Evolutionary conservation across 2,329 filamentous ascomycete species (phyloP).

Genomic region (Alternaria arbusti): DNA sequence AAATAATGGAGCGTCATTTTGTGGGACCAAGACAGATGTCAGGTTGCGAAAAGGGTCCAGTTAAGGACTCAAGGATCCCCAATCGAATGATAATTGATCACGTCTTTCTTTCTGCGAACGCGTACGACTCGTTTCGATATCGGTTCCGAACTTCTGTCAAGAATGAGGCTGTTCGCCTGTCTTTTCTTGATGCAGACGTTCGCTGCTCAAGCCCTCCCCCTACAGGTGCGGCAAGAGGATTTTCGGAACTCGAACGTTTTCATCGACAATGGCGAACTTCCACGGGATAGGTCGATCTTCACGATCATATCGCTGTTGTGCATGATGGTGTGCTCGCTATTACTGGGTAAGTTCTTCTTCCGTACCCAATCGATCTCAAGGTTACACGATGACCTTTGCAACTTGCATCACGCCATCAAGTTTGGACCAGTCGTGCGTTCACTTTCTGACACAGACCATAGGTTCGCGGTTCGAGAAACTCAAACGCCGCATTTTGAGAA

Average conservation of each 20-base stretch:
- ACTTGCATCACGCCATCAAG: background rate
- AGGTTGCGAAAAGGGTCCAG: background rate
- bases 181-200: background rate
- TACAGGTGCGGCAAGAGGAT: background rate
- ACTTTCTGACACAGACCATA: background rate
- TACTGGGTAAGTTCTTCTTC: conserved; percentile 1
- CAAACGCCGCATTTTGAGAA: background rate
- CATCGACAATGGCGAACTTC: background rate
- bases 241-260: background rate
- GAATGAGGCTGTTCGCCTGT: background rate
- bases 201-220: background rate
- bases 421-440: background rate
- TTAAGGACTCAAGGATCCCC: conserved; percentile 1
- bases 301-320: background rate
- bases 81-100: background rate
- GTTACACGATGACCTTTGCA: background rate
- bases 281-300: background rate
- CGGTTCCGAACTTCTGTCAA: background rate
- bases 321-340: conserved; percentile 5
- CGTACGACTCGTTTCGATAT: background rate
- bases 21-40: background rate
- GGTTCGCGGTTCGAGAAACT: conserved; percentile 1
- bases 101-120: background rate
- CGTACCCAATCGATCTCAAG: background rate
- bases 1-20: background rate